A percentile compares a stretch with the other conserved stretches of the same genome.
phyloP scores from a whole-genome alignment of 805 yeast species.

The Candida palmyrensis region DNA sequence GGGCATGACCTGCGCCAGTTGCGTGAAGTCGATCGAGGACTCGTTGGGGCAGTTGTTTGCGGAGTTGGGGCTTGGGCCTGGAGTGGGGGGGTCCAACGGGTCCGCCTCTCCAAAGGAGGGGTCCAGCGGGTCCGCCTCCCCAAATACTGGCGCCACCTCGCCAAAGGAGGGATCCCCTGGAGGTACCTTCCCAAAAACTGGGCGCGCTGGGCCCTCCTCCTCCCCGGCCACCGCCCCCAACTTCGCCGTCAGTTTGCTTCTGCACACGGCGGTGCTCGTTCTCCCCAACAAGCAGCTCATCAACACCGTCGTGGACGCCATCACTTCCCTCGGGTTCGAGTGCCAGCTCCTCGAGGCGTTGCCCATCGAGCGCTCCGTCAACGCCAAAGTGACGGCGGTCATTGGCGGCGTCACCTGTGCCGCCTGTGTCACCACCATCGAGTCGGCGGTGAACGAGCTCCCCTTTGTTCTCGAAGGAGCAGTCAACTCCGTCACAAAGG shows the following conservation, averaged over 20 bases:
- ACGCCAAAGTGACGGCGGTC: conserved; percentile 50
- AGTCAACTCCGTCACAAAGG: conserved; percentile 54
- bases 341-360: conserved; percentile 53
- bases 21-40: conserved; percentile 25
- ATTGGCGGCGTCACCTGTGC: conserved; percentile 77
- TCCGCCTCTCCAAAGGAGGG: too few relatives aligned
- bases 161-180: too few relatives aligned
- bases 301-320: conserved; percentile 22
- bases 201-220: conserved; percentile 8
- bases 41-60: conserved; percentile 21
- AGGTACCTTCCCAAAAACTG: too few relatives aligned
- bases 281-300: conserved; percentile 47
- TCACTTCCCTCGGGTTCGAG: conserved; percentile 33
- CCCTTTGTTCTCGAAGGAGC: conserved; percentile 51
- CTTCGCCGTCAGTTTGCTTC: conserved; percentile 47
- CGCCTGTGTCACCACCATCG: conserved; percentile 59
- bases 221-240: conserved; percentile 14
- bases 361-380: conserved; percentile 48
- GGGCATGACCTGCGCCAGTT: conserved; percentile 39
- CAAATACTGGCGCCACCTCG: too few relatives aligned
- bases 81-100: too few relatives aligned
- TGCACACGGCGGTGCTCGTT: conserved; percentile 49
- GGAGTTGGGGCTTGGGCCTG: too few relatives aligned
- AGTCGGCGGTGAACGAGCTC: conserved; percentile 39
- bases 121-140: too few relatives aligned